Conservation (phyloP, 306 rosid genomes). For the Quercus glauca region DNA sequence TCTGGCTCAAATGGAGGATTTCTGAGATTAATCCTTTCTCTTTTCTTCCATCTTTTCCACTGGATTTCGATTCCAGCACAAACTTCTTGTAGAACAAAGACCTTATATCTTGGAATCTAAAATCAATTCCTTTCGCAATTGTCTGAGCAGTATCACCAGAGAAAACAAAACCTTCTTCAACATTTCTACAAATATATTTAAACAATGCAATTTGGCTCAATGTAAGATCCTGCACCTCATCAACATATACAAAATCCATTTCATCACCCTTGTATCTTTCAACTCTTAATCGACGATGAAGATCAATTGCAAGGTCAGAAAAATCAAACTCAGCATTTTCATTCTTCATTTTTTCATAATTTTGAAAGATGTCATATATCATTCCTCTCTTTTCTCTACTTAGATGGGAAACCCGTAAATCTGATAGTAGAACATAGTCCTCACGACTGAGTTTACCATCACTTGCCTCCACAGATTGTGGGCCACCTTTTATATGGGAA, state of each 20-base stretch:
- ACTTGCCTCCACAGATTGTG: constrained; percentile 27
- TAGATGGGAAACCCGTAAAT: constrained; percentile 45
- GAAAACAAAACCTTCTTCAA: constrained; percentile 80
- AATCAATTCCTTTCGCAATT: constrained; percentile 77
- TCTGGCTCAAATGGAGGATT: constrained; percentile 49
- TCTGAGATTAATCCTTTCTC: constrained; percentile 48
- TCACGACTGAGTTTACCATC: constrained; percentile 47
- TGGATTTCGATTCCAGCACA: constrained; percentile 35
- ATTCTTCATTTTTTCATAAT: constrained; percentile 65
- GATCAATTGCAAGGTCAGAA: constrained; percentile 66
- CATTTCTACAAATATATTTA: constrained; percentile 59
- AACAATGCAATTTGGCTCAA: constrained; percentile 78
- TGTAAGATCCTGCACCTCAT: constrained; percentile 82
- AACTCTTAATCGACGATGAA: constrained; percentile 46
- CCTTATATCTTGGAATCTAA: constrained; percentile 68
- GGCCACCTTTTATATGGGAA: constrained; percentile 71
- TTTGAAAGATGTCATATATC: constrained; percentile 51
- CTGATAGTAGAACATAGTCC: constrained; percentile 44
- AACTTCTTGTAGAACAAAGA: constrained; percentile 59
- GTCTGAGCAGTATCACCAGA: constrained; percentile 88
- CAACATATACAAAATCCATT: constrained; percentile 64
- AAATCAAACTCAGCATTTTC: constrained; percentile 66
- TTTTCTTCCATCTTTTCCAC: constrained; percentile 24
- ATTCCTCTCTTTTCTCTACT: constrained; percentile 40
- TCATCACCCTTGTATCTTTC: constrained; percentile 48